Base-by-base conservation (phyloP, 2,329 filamentous ascomycete genomes). In the Metarhizium anisopliae region DNA sequence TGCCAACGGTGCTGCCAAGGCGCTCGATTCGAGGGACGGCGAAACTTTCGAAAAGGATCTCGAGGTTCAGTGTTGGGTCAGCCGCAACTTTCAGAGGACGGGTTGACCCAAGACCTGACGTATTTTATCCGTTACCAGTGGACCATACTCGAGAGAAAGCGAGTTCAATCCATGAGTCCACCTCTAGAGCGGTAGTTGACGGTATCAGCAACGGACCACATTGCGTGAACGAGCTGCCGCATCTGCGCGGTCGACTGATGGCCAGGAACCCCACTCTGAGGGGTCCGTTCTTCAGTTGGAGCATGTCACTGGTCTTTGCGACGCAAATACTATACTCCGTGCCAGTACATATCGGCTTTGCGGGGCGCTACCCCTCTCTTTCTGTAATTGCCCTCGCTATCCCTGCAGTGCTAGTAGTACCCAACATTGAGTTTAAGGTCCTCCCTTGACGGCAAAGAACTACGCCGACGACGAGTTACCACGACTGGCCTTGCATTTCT, bases 331-430 rank as follows among this genome's bases (percentile, higher is more conserved):
- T 18, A 18, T 45, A 45, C 6, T 25, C 25, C 25, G 25, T 25
- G n/a, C n/a, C 16, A 10, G 16, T 45, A 32, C 40, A 54, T 50
- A 54, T 29, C 25, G 52, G 52, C 55, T 55, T 54, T 50, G 52
- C 52, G 52, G 35, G 53, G 52, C 38, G 32, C 7, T 29, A 43
- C 49, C 25, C 47, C 59, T 53, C 57, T 52, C 47, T 53, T 25
- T 47, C 47, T 16, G 45, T 5, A 40, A 54, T 53, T 38, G 4
- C 13, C 32, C 6, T 13, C 2, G 10, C 30, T 13, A 45, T 25
- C 42, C 45, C 45, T 49, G 20, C 45, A 29, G 20, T 50, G 18
- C 53, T 25, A 49, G 2, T 20, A 16, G 2, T 16, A 20, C 20
- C 25, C 45, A 49, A 49, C 45, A 13, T 11, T 16, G 25, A 16